Evolutionary conservation across 371 early-diverging fungal genomes (phyloP), one percentile per base, ranked within the genome.

Genomic region (Zychaea mexicana): DNA sequence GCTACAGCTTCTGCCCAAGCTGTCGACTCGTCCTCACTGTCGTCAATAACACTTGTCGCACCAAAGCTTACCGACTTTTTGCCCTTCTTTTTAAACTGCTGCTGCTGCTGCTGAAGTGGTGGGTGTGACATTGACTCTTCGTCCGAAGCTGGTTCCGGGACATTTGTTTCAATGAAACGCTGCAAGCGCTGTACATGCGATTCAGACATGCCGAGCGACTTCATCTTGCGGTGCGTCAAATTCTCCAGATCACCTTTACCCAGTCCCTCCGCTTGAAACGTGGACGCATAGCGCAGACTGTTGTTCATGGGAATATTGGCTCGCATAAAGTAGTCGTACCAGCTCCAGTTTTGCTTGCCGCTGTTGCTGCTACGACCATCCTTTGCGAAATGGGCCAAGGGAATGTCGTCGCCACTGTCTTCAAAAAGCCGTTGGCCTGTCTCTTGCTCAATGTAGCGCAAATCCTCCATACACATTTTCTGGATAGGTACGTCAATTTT

Each of bases 401-500:
- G 81, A 31, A 73, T 72, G 62, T 76, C 57, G 62, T 82, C 70
- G 57, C 60, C 59, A 65, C 66, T 60, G 64, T 68, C 77, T 49
- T 85, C 86, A 1, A 72, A 36, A n/a, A 83, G 71, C 58, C 80
- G 76, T 57, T 71, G 68, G 10, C 90, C 91, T 1, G 79, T 81
- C 28, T 79, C 72, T 27, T 77, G 74, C 30, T 86, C 83, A 12
- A 93, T 86, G 73, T 82, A 92, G 21, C 75, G 79, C n/a, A 90
- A 64, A 71, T 96, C 96, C n/a, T 79, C 86, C 26, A 69, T 68
- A 21, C 88, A 86, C 79, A 98, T 90, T 68, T 96, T 96, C 15
- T 92, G 90, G 31, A 95, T 73, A 3, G 96, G 93, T 1, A 98
- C 98, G 55, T 88, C 92, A 69, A 98, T 97, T 65, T 90, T 95